Base-by-base conservation (phyloP, 2,329 filamentous ascomycete species). In the Westerdykella sp. region DNA sequence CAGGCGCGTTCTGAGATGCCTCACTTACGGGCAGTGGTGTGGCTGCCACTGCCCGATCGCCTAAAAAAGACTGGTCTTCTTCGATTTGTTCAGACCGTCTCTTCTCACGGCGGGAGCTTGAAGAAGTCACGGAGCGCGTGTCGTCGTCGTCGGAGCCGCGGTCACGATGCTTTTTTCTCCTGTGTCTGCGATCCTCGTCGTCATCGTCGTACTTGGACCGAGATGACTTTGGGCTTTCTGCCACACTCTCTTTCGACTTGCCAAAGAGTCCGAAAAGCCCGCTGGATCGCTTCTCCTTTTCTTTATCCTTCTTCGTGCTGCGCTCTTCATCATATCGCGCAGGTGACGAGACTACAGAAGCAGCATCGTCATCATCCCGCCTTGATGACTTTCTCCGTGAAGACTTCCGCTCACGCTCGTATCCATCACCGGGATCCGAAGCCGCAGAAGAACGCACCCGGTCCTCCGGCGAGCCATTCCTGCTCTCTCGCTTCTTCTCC, bases 1-100 rank as follows among this genome's bases (percentile, higher is more conserved):
- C 47, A 41, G 18, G 18, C 4, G 44, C 55, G 23, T 36, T 34
- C 21, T 39, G 41, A 44, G 49, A 42, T n/a, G 52, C 43, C 59
- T 65, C 62, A 62, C 48, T 62, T 63, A 49, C 65, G 67, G 69
- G 69, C 67, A 66, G 63, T 68, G 73, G 73, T 69, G 57, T 59
- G 54, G 49, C 57, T 53, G 75, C 75, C 76, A 79, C 78, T 75
- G 75, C 77, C 77, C 76, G 71, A 69, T 71, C 70, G 62, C 65
- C 78, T 82, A 81, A 80, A 81, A 81, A 81, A 81, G 78, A 75
- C 69, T 73, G 62, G 47, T 59, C 67, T 60, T 60, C 69, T 62
- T 67, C 59, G 39, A 36, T 42, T 44, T 60, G 58, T 47, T 63
- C 56, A 63, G 65, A 51, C 32, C 61, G 67, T 44, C 66, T 67